Percentiles rank a stretch among this genome's conserved stretches.
phyloP scores from a whole-genome alignment of 495 filamentous ascomycete genomes.

The Daldinia childiae region DNA sequence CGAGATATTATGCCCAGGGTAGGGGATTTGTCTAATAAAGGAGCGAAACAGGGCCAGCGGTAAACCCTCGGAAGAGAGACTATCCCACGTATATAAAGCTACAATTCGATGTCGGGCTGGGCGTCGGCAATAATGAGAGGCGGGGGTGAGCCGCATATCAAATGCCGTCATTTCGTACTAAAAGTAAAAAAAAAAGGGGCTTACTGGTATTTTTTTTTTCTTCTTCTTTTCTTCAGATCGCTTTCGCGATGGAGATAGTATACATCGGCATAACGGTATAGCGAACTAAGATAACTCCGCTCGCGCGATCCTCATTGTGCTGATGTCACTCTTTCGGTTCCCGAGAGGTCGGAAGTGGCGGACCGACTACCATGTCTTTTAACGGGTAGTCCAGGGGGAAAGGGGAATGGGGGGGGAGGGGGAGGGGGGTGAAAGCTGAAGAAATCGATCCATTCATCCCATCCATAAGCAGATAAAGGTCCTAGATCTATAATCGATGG shows the following conservation, averaged over 20 bases:
- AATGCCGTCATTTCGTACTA: constrained; percentile 14
- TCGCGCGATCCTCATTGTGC: neutral
- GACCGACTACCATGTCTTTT: neutral
- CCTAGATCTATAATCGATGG: neutral
- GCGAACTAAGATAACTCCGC: constrained; percentile 3
- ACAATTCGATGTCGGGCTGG: neutral
- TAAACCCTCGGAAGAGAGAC: neutral
- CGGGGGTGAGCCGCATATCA: neutral
- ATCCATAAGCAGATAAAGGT: constrained; percentile 1
- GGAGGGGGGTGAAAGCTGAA: neutral
- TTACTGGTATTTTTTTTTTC: neutral
- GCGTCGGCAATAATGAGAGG: neutral
- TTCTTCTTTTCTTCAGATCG: neutral
- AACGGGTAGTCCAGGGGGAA: neutral
- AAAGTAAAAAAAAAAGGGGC: neutral
- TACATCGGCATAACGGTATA: neutral
- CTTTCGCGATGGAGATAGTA: constrained; percentile 1
- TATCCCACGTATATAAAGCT: neutral
- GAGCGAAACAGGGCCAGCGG: neutral
- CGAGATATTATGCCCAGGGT: neutral
- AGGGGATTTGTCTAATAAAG: neutral
- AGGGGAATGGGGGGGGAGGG: no score
- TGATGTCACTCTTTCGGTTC: constrained; percentile 6
- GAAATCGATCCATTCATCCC: neutral
- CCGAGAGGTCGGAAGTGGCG: neutral